phyloP scores from a whole-genome alignment of 257 asterid genomes.

The Fraxinus pennsylvanica region DNA sequence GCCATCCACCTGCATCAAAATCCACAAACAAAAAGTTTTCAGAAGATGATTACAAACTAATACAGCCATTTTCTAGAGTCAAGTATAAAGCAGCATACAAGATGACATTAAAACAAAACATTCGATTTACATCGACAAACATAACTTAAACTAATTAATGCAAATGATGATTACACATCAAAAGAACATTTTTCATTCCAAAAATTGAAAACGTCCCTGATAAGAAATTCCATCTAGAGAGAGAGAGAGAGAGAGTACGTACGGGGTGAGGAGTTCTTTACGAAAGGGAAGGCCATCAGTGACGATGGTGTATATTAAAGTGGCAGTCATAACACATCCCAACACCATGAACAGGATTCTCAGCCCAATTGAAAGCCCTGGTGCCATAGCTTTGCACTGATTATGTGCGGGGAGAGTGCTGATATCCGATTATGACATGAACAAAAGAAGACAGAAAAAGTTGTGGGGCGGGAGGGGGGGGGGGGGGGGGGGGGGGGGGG shows the following conservation, averaged over 20 bases:
- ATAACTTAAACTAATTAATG: background rate
- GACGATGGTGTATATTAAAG: conserved; percentile 53
- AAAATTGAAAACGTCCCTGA: background rate
- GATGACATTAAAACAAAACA: background rate
- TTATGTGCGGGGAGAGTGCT: background rate
- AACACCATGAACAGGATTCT: conserved; percentile 51
- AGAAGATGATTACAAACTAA: background rate
- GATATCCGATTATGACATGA: background rate
- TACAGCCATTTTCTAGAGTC: background rate
- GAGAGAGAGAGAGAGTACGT: conserved; percentile 13
- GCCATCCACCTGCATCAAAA: conserved; percentile 72
- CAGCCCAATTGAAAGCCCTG: conserved; percentile 48
- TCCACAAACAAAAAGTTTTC: background rate
- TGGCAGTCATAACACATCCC: conserved; percentile 57
- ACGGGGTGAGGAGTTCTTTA: conserved; percentile 78
- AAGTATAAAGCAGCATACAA: background rate
- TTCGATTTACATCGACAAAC: background rate
- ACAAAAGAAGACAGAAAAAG: background rate
- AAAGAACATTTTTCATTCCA: background rate
- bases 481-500: background rate
- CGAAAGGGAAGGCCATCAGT: conserved; percentile 82
- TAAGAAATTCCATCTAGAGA: background rate
- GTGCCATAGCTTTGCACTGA: conserved; percentile 40
- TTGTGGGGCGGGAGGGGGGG: background rate
- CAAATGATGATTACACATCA: background rate